These are phyloP conservation scores for Neodidymelliopsis sp. DNA, from an alignment of 2,329 filamentous ascomycete genomes.

Conservation along the genomic window DNA sequence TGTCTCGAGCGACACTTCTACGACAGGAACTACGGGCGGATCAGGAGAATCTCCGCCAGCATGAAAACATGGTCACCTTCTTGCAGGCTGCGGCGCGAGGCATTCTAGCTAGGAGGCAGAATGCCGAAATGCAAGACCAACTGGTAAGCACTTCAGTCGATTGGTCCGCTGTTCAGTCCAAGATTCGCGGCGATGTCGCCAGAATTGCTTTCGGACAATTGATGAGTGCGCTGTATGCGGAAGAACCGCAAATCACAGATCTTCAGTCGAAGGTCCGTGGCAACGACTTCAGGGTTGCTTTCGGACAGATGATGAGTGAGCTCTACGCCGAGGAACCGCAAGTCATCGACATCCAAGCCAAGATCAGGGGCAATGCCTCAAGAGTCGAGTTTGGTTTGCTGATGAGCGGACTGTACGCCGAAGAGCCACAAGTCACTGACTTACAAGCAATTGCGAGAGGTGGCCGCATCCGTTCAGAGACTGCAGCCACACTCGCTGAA, in stretches of 20 bases:
- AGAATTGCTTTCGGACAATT: conserved; percentile 35
- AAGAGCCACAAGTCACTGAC: conserved; percentile 41
- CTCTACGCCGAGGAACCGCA: conserved; percentile 41
- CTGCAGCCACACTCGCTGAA: conserved; percentile 44
- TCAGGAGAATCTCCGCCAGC: conserved; percentile 45
- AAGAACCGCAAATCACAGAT: conserved; percentile 43
- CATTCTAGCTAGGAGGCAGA: conserved; percentile 49
- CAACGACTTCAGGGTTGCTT: conserved; percentile 35
- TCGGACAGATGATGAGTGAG: conserved; percentile 41
- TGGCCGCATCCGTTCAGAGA: conserved; percentile 39
- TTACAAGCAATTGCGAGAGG: conserved; percentile 54
- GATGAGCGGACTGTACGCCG: conserved; percentile 41
- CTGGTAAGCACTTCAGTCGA: conserved; percentile 51
- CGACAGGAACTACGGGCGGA: conserved; percentile 48
- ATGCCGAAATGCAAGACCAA: conserved; percentile 50
- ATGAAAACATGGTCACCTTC: conserved; percentile 54
- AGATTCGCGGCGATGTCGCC: conserved; percentile 51
- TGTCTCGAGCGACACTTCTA: conserved; percentile 51
- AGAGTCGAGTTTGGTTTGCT: conserved; percentile 33
- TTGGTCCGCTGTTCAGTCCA: conserved; percentile 57
- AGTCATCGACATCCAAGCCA: conserved; percentile 53
- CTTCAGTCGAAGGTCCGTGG: conserved; percentile 57
- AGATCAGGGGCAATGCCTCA: conserved; percentile 49
- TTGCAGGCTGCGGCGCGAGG: conserved; percentile 73
- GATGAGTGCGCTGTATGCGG: conserved; percentile 42